Evolutionary conservation across 805 yeast species (phyloP).

Genomic region (Metschnikowia arizonensis): DNA sequence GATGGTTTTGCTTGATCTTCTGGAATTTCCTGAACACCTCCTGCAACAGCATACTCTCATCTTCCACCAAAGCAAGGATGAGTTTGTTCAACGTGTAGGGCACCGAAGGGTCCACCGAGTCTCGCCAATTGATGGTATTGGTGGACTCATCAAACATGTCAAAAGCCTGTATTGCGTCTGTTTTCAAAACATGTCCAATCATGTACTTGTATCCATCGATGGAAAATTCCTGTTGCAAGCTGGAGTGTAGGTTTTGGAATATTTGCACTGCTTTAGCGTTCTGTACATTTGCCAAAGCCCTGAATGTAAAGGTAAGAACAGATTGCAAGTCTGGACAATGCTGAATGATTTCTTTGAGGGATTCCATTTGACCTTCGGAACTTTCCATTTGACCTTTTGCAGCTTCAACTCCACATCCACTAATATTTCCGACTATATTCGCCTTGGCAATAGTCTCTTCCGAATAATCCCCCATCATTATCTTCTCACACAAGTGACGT

Average conservation of each 20-base stretch:
- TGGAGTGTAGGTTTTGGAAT: background rate
- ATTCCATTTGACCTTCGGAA: too few species aligned
- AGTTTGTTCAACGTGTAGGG: constrained; percentile 39
- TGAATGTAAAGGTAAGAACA: background rate
- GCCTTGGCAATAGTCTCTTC: background rate
- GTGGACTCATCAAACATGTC: constrained; percentile 31
- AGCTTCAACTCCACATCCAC: background rate
- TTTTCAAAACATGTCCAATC: constrained; percentile 26
- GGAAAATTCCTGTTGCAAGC: background rate
- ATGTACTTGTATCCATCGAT: constrained; percentile 19
- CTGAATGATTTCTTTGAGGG: background rate
- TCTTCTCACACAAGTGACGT: background rate
- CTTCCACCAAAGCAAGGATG: constrained; percentile 34
- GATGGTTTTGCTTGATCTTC: constrained; percentile 36
- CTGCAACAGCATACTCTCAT: constrained; percentile 18
- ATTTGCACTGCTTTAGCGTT: background rate
- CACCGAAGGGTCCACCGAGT: constrained; percentile 12
- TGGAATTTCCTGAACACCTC: constrained; percentile 32
- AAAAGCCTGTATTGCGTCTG: constrained; percentile 22
- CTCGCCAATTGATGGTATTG: constrained; percentile 11
- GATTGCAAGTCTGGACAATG: background rate
- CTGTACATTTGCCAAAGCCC: background rate
- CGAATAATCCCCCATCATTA: background rate
- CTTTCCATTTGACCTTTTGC: too few species aligned
- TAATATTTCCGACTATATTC: background rate